A percentile compares a stretch with the other conserved stretches of the same genome.
These are phyloP conservation scores for Multifurca ochricompacta DNA, from an alignment of 768 basidiomycete species.

Conservation along the genomic window DNA sequence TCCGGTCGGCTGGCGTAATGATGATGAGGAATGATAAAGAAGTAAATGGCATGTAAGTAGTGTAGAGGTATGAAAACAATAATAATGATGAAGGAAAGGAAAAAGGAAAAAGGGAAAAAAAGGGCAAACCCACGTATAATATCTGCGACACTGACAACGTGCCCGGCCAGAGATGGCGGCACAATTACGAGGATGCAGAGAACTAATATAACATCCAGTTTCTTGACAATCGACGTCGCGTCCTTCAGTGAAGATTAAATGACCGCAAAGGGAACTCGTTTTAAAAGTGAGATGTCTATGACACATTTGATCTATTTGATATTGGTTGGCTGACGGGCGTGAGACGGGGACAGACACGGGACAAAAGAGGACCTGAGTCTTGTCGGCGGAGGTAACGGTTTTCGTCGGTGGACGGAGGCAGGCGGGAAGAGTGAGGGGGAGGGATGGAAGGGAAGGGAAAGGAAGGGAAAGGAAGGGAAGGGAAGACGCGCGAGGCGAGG, in stretches of 20 bases:
- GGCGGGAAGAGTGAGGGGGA: neutral
- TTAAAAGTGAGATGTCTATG: constrained; percentile 50
- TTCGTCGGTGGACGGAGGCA: constrained; percentile 13
- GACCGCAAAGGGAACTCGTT: constrained; percentile 45
- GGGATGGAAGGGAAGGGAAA: too few relatives aligned
- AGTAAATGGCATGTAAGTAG: neutral
- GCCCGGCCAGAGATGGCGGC: constrained; percentile 21
- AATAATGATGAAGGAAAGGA: neutral
- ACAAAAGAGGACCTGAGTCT: constrained; percentile 5
- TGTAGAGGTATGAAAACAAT: too few relatives aligned
- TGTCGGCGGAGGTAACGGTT: constrained; percentile 20
- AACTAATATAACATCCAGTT: constrained; percentile 39
- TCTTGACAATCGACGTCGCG: constrained; percentile 46
- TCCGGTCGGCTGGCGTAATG: constrained; percentile 41
- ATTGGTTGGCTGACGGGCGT: constrained; percentile 5
- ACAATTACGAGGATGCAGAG: constrained; percentile 43
- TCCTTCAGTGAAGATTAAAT: constrained; percentile 41
- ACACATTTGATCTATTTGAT: constrained; percentile 46
- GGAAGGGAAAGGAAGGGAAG: too few relatives aligned
- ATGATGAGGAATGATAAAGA: neutral
- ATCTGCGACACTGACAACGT: constrained; percentile 42
- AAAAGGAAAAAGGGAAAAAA: neutral
- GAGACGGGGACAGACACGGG: neutral
- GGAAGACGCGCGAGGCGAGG: too few relatives aligned
- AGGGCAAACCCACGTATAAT: constrained; percentile 44